Evolutionary conservation across 306 rosid species (phyloP).

Genomic region (Glycyrrhiza uralensis): DNA sequence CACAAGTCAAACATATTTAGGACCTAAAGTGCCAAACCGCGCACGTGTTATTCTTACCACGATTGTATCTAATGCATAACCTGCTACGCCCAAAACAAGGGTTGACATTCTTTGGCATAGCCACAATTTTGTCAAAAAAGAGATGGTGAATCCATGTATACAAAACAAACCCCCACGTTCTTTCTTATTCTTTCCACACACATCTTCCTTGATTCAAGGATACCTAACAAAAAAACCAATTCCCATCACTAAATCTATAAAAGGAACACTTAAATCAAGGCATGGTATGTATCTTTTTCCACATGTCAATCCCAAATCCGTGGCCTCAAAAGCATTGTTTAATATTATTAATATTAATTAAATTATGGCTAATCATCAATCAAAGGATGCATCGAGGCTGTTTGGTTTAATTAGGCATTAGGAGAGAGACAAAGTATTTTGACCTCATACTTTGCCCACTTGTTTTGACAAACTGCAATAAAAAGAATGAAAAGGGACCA

Average conservation of each 20-base stretch:
- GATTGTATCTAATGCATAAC: not conserved
- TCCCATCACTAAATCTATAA: slow-evolving; percentile 14
- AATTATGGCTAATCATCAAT: slow-evolving; percentile 6
- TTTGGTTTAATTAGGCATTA: not conserved
- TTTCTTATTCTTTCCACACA: slow-evolving; percentile 25
- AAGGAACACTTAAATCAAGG: slow-evolving; percentile 46
- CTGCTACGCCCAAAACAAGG: slow-evolving; percentile 27
- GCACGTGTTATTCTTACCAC: slow-evolving; percentile 18
- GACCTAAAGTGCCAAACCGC: not conserved
- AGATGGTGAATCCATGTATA: not conserved
- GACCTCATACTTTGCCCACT: slow-evolving; percentile 25
- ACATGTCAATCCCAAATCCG: slow-evolving; percentile 14
- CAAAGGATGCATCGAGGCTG: not conserved
- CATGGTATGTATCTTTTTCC: slow-evolving; percentile 13
- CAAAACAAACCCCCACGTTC: slow-evolving; percentile 22
- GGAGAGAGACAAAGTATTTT: slow-evolving; percentile 18
- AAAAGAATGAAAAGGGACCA: not conserved
- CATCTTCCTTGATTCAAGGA: slow-evolving; percentile 46
- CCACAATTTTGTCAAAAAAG: slow-evolving; percentile 45
- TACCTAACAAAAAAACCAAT: slow-evolving; percentile 24
- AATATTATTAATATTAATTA: too few species aligned
- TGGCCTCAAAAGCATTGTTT: not conserved
- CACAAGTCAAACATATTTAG: not conserved
- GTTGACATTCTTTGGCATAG: slow-evolving; percentile 33
- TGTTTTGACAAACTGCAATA: slow-evolving; percentile 34